Conservation (phyloP, 257 asterid species). For the Solanum arcanum region DNA sequence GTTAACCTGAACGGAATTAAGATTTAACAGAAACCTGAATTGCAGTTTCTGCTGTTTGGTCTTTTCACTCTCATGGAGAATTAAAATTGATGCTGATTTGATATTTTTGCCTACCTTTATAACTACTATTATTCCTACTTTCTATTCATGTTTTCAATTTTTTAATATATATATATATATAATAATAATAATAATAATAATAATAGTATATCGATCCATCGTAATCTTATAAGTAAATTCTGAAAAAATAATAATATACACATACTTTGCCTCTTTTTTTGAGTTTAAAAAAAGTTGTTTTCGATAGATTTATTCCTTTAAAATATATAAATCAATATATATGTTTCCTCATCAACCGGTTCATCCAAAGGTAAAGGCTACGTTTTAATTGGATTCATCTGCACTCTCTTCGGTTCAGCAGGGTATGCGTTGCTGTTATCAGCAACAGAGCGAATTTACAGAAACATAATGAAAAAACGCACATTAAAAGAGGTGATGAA, state of each 20-base stretch:
- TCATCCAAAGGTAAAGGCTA: no score
- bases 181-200: no score
- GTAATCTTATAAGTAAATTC: neutral
- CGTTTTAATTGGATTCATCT: no score
- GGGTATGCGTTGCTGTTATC: no score
- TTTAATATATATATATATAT: no score
- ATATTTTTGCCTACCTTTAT: neutral
- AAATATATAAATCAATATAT: neutral
- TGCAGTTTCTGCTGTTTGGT: constrained; percentile 21
- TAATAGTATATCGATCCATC: neutral
- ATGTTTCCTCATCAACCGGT: neutral
- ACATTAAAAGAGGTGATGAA: no score
- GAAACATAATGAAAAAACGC: no score
- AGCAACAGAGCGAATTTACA: no score
- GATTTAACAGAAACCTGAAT: no score
- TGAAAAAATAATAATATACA: neutral
- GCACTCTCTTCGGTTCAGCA: no score
- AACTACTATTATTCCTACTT: neutral
- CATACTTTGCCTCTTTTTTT: neutral
- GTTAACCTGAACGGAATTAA: no score
- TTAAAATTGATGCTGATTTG: constrained; percentile 24
- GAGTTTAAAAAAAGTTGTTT: neutral
- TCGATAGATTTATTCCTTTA: neutral
- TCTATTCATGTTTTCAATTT: constrained; percentile 19
- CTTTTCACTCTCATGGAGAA: constrained; percentile 25